These are phyloP conservation scores for Trichomonas tenax DNA, from an alignment of 208 protist species.

Conservation along the genomic window DNA sequence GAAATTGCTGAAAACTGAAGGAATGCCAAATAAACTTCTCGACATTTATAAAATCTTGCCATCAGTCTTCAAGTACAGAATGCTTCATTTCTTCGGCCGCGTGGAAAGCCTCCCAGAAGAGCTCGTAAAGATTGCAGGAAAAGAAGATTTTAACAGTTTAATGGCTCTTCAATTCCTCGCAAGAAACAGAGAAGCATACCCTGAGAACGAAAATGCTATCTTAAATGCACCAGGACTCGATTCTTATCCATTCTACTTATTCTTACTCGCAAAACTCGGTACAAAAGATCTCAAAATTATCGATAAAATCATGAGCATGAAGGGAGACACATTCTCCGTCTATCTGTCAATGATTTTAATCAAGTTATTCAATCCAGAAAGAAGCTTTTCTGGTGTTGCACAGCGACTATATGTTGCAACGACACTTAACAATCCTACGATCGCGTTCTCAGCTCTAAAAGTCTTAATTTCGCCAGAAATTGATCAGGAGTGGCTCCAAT, in stretches of 20 bases:
- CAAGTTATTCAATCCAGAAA: neutral
- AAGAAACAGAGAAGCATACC: neutral
- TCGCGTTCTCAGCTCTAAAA: neutral
- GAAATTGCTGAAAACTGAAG: neutral
- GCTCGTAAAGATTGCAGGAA: neutral
- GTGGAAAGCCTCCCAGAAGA: neutral
- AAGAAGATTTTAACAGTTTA: neutral
- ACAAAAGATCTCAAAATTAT: neutral
- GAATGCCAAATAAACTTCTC: neutral
- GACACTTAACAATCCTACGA: neutral
- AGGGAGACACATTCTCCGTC: neutral
- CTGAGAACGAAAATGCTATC: neutral
- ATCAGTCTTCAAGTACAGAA: neutral
- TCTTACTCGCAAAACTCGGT: neutral
- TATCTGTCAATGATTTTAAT: neutral
- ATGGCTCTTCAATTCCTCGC: neutral
- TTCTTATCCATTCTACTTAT: neutral
- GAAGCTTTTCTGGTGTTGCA: neutral
- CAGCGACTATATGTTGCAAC: neutral
- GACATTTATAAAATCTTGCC: neutral
- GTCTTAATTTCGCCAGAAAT: neutral
- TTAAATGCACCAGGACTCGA: neutral
- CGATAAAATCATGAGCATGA: neutral
- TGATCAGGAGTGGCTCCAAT: neutral
- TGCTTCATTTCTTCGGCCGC: neutral